A percentile compares a stretch with the other conserved stretches of the same genome.
Conservation (phyloP, 225 moss, liverwort and hornwort genomes). For the Bryum argenteum region DNA sequence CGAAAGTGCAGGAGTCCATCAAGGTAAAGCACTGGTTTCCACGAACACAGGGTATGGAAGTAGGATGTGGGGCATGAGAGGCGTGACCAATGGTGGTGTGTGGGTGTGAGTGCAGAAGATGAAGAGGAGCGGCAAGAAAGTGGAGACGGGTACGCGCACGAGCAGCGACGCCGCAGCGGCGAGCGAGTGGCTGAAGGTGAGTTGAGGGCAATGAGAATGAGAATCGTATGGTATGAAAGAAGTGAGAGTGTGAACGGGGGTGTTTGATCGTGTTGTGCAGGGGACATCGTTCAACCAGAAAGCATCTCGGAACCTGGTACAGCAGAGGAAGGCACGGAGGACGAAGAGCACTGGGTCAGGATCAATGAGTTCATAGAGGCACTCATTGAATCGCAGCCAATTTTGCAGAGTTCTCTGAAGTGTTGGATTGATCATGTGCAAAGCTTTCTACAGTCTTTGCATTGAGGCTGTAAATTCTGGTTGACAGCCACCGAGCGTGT, state of each 20-base stretch:
- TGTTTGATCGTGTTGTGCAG: conserved; percentile 22
- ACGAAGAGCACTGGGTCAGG: conserved; percentile 37
- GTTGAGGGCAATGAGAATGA: no score
- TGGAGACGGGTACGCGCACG: conserved; percentile 85
- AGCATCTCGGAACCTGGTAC: conserved; percentile 43
- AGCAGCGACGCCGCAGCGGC: conserved; percentile 54
- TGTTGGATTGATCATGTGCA: not conserved
- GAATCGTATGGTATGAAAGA: no score
- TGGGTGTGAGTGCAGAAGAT: conserved; percentile 58
- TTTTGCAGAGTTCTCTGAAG: conserved; percentile 30
- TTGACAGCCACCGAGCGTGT: not conserved
- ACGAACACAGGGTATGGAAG: no score
- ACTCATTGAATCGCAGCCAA: conserved; percentile 14
- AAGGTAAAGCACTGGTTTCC: conserved; percentile 57
- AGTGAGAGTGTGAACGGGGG: not conserved
- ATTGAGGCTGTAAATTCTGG: not conserved
- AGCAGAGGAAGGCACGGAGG: conserved; percentile 50
- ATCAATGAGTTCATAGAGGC: conserved; percentile 30
- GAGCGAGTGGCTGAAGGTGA: conserved; percentile 63
- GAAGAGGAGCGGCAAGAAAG: conserved; percentile 78
- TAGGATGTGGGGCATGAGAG: not conserved
- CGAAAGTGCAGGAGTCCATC: conserved; percentile 71
- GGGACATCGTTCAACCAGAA: conserved; percentile 55
- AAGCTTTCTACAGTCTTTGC: conserved; percentile 12
- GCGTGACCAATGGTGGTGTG: not conserved